Percentiles rank a stretch among this genome's conserved stretches.
Conservation (phyloP, 1,284 basidiomycete genomes). For the Cronartium quercuum region DNA sequence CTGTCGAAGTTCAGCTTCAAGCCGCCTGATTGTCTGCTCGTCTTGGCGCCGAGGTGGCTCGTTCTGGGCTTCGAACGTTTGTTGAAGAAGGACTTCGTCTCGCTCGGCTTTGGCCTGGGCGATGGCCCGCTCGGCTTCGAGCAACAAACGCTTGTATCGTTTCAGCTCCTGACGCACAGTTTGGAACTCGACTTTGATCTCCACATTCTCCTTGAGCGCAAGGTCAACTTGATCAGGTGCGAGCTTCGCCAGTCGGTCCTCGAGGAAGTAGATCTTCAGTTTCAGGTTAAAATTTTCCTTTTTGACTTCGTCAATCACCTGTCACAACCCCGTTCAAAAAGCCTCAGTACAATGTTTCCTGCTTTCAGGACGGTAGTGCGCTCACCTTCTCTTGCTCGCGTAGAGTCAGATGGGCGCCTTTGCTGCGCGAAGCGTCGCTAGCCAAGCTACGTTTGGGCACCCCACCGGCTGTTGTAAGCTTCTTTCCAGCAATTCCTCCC, state of each 20-base stretch:
- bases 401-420: constrained; percentile 60
- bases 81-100: constrained; percentile 47
- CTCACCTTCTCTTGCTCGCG: constrained; percentile 86
- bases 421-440: constrained; percentile 12
- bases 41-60: not conserved
- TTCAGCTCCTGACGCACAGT: constrained; percentile 86
- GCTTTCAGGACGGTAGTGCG: not conserved
- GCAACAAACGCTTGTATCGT: constrained; percentile 77
- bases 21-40: not conserved
- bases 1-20: constrained; percentile 49
- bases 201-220: constrained; percentile 85
- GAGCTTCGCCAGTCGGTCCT: constrained; percentile 72
- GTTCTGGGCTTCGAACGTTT: constrained; percentile 5
- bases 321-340: not conserved
- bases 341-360: not conserved
- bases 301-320: constrained; percentile 89
- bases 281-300: constrained; percentile 94
- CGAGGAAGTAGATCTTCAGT: constrained; percentile 83
- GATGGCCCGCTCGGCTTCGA: constrained; percentile 73
- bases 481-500: not conserved
- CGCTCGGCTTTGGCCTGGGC: constrained; percentile 60
- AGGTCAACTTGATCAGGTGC: constrained; percentile 86
- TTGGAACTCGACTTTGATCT: constrained; percentile 85
- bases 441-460: constrained; percentile 3
- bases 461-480: not conserved